Evolutionary conservation across 352 stramenopile genomes (phyloP).

Genomic region (Phytophthora syringae): DNA sequence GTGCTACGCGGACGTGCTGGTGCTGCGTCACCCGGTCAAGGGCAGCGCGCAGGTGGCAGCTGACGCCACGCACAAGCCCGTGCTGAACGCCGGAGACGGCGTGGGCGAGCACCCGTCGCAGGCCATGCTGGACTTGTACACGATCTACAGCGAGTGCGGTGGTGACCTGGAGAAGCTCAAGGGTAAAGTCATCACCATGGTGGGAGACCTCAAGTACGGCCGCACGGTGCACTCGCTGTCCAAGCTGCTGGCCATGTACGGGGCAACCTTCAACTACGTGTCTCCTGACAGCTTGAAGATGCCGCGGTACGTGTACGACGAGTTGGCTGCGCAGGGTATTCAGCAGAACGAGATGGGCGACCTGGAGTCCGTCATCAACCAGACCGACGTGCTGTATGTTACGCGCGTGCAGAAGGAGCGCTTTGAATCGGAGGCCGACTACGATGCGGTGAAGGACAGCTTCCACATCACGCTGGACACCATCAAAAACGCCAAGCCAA

Average conservation of each 20-base stretch:
- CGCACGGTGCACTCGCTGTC: constrained; percentile 98
- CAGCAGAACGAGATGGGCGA: constrained; percentile 88
- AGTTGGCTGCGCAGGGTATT: constrained; percentile 69
- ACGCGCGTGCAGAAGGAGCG: constrained; percentile 98
- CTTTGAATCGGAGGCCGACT: constrained; percentile 95
- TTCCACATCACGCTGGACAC: constrained; percentile 79
- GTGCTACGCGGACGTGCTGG: constrained; percentile 96
- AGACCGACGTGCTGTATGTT: constrained; percentile 98
- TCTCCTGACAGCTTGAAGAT: constrained; percentile 89
- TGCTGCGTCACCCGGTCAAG: constrained; percentile 95
- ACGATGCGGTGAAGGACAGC: constrained; percentile 95
- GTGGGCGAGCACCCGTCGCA: constrained; percentile 99
- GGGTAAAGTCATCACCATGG: constrained; percentile 95
- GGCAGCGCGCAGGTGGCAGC: constrained; percentile 86
- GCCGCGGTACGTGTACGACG: constrained; percentile 84
- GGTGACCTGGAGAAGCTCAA: constrained; percentile 61
- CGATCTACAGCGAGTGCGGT: constrained; percentile 93
- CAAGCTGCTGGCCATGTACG: constrained; percentile 94
- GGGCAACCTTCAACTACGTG: constrained; percentile 93
- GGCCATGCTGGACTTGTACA: constrained; percentile 98
- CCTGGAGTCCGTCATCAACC: constrained; percentile 87
- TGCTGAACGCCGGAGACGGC: constrained; percentile 96
- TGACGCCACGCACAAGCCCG: constrained; percentile 86
- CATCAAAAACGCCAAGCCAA: constrained; percentile 87
- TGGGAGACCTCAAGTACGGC: constrained; percentile 99